These are phyloP conservation scores for Pezicula carpinea DNA, from an alignment of 2,329 filamentous ascomycete genomes.

Conservation along the genomic window DNA sequence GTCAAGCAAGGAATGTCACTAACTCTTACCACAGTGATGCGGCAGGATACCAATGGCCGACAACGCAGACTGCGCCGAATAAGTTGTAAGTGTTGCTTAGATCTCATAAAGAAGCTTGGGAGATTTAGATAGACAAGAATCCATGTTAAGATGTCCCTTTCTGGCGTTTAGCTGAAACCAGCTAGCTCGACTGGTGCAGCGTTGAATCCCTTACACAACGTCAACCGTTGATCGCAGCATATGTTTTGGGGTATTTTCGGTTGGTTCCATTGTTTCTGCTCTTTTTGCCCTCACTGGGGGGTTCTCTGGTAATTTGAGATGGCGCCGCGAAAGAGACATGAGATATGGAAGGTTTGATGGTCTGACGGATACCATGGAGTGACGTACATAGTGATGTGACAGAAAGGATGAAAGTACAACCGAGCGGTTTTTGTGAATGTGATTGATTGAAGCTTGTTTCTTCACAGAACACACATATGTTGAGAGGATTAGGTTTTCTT, in stretches of 20 bases:
- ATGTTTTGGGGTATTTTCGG: too few relatives aligned
- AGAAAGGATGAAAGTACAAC: neutral
- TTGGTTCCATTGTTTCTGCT: too few relatives aligned
- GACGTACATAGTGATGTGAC: too few relatives aligned
- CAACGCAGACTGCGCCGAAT: slow-evolving; percentile 68
- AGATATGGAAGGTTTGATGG: too few relatives aligned
- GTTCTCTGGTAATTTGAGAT: too few relatives aligned
- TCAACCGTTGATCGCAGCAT: neutral
- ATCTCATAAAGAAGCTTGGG: slow-evolving; percentile 9
- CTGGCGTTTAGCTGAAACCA: neutral
- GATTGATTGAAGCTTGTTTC: neutral
- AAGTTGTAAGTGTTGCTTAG: slow-evolving; percentile 63
- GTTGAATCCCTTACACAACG: neutral
- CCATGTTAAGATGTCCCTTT: slow-evolving; percentile 10
- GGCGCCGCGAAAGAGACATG: too few relatives aligned
- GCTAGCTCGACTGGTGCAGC: neutral
- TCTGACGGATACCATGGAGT: neutral
- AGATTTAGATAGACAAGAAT: slow-evolving; percentile 18
- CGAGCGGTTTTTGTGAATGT: neutral
- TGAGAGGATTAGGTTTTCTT: neutral
- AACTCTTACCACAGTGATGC: slow-evolving; percentile 50
- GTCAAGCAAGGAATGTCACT: neutral
- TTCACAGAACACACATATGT: too few relatives aligned
- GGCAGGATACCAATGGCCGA: slow-evolving; percentile 92
- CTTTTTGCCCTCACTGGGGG: too few relatives aligned